phyloP scores from a whole-genome alignment of 495 filamentous ascomycete species.

The Aspergillus sparsus region DNA sequence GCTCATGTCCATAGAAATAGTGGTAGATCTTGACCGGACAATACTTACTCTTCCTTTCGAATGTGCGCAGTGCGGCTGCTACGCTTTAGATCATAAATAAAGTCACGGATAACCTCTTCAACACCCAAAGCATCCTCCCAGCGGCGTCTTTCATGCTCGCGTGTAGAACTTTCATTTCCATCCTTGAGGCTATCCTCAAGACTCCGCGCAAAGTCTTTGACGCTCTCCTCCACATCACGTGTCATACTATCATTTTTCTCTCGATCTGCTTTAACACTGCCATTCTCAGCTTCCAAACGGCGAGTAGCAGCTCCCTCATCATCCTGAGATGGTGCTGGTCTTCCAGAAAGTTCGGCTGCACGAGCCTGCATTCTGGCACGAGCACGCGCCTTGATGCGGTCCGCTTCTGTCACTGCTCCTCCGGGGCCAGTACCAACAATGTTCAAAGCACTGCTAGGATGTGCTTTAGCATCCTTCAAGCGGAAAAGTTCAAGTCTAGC shows the following conservation, averaged over 20 bases:
- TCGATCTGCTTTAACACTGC: slow-evolving; percentile 74
- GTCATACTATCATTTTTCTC: slow-evolving; percentile 97
- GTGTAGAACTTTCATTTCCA: slow-evolving; percentile 64
- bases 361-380: slow-evolving; percentile 98
- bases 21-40: neutral
- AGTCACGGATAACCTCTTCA: slow-evolving; percentile 93
- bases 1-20: neutral
- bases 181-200: slow-evolving; percentile 88
- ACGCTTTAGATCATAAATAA: slow-evolving; percentile 94
- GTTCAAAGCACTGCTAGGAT: slow-evolving; percentile 77
- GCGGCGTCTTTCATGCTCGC: slow-evolving; percentile 85
- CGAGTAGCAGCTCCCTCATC: slow-evolving; percentile 76
- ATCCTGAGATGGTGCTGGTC: slow-evolving; percentile 63
- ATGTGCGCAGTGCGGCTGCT: slow-evolving; percentile 73
- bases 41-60: slow-evolving; percentile 68
- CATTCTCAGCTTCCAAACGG: slow-evolving; percentile 83
- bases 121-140: slow-evolving; percentile 98
- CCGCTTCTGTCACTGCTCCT: slow-evolving; percentile 86
- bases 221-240: slow-evolving; percentile 93
- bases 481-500: slow-evolving; percentile 93
- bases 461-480: slow-evolving; percentile 85
- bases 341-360: slow-evolving; percentile 86
- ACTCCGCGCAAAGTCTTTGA: slow-evolving; percentile 80
- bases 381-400: slow-evolving; percentile 90
- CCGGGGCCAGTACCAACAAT: slow-evolving; percentile 94